Percentiles rank a stretch among this genome's conserved stretches.
These are phyloP conservation scores for Cystofilobasidium ferigula DNA, from an alignment of 768 basidiomycete genomes.

Conservation along the genomic window DNA sequence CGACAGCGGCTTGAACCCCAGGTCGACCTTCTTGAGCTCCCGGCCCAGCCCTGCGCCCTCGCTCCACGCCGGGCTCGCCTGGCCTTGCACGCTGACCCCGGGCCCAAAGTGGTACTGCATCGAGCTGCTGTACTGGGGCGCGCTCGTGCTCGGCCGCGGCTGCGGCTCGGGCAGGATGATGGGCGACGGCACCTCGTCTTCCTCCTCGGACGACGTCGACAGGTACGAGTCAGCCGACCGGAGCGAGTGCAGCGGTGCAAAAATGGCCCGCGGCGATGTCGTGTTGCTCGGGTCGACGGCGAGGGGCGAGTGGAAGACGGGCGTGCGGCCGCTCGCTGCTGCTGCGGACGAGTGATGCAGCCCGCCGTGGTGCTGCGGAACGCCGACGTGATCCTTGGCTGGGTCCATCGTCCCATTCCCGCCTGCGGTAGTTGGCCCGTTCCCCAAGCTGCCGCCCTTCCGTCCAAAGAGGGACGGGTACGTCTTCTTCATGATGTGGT, in stretches of 20 bases:
- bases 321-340: not conserved
- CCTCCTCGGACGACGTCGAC: slow-evolving; percentile 20
- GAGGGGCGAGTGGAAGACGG: not conserved
- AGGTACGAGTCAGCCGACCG: slow-evolving; percentile 16
- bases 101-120: slow-evolving; percentile 2
- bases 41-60: not conserved
- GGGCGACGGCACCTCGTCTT: slow-evolving; percentile 15
- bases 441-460: not conserved
- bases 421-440: no score
- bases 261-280: not conserved
- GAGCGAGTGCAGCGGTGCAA: not conserved
- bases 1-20: not conserved
- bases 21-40: not conserved
- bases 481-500: slow-evolving; percentile 19
- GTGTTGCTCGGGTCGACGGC: slow-evolving; percentile 1
- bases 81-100: no score
- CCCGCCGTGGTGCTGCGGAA: not conserved
- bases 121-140: not conserved
- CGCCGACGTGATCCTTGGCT: not conserved
- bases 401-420: not conserved
- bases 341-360: not conserved
- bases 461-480: slow-evolving; percentile 20
- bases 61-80: not conserved
- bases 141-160: not conserved
- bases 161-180: slow-evolving; percentile 23